These are phyloP conservation scores for Phytophthora hibernalis DNA, from an alignment of 352 stramenopile species.

Conservation along the genomic window DNA sequence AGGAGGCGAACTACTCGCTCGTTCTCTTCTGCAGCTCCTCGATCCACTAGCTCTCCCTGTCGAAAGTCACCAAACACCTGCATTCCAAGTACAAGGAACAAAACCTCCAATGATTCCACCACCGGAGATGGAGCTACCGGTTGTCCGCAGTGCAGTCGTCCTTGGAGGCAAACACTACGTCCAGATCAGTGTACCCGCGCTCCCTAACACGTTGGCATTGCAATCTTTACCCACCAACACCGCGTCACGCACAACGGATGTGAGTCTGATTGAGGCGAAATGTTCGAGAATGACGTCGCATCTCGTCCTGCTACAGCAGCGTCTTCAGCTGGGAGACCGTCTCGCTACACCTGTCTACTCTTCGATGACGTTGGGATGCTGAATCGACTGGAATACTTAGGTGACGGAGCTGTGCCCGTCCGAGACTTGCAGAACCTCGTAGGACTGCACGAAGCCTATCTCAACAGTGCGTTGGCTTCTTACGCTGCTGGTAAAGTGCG, in stretches of 20 bases:
- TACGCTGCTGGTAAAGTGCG: slow-evolving; percentile 73
- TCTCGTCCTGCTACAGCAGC: slow-evolving; percentile 27
- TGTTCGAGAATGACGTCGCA: slow-evolving; percentile 16
- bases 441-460: slow-evolving; percentile 85
- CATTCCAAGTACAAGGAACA: slow-evolving; percentile 17
- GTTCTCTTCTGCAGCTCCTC: slow-evolving; percentile 69
- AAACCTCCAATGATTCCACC: slow-evolving; percentile 52
- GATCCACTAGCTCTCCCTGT: slow-evolving; percentile 51
- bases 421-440: slow-evolving; percentile 79
- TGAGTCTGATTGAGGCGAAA: slow-evolving; percentile 27
- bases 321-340: slow-evolving; percentile 8
- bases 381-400: slow-evolving; percentile 76
- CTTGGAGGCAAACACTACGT: slow-evolving; percentile 69
- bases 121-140: slow-evolving; percentile 74
- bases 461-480: slow-evolving; percentile 83
- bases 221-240: slow-evolving; percentile 65
- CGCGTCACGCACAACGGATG: slow-evolving; percentile 15
- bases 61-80: slow-evolving; percentile 20
- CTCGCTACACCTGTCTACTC: slow-evolving; percentile 71
- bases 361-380: slow-evolving; percentile 85
- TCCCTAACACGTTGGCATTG: slow-evolving; percentile 73
- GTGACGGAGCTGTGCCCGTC: slow-evolving; percentile 58
- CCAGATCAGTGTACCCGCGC: slow-evolving; percentile 74
- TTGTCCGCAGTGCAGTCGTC: slow-evolving; percentile 53
- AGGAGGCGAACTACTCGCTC: slow-evolving; percentile 73